These are phyloP conservation scores for Acer saccharum DNA, from an alignment of 345 rosid species.

Conservation along the genomic window DNA sequence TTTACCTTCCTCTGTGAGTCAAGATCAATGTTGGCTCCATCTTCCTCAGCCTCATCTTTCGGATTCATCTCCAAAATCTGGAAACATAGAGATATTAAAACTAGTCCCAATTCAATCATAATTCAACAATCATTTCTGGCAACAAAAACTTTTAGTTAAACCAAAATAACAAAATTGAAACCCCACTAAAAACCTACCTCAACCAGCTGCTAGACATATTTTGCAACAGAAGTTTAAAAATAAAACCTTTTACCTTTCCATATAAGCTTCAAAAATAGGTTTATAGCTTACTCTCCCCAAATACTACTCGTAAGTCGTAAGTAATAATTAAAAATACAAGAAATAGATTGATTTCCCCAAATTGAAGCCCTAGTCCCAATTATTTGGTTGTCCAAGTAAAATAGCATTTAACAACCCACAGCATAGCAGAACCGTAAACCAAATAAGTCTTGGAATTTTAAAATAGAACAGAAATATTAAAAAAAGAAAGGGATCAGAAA, in stretches of 20 bases:
- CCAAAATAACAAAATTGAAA: not conserved
- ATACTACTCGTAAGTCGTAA: not conserved
- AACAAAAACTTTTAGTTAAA: not conserved
- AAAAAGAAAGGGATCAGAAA: not conserved
- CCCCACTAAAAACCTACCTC: not conserved
- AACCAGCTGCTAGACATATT: no score
- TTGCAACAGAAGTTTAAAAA: no score
- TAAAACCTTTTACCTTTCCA: not conserved
- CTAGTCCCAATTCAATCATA: not conserved
- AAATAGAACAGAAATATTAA: not conserved
- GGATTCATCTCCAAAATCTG: slow-evolving; percentile 99
- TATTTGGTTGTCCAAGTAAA: not conserved
- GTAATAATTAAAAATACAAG: not conserved
- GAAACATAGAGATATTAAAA: not conserved
- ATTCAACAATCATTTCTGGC: not conserved
- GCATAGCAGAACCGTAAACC: not conserved
- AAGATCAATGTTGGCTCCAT: slow-evolving; percentile 98
- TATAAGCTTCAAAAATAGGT: not conserved
- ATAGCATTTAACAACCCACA: not conserved
- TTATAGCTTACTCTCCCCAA: not conserved
- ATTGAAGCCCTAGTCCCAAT: not conserved
- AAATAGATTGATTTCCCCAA: not conserved
- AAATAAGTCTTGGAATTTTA: no score
- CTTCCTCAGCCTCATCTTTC: slow-evolving; percentile 97
- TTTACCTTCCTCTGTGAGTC: slow-evolving; percentile 98